Base-by-base conservation (phyloP, 2,329 filamentous ascomycete species). In the Penicillium sp. region DNA sequence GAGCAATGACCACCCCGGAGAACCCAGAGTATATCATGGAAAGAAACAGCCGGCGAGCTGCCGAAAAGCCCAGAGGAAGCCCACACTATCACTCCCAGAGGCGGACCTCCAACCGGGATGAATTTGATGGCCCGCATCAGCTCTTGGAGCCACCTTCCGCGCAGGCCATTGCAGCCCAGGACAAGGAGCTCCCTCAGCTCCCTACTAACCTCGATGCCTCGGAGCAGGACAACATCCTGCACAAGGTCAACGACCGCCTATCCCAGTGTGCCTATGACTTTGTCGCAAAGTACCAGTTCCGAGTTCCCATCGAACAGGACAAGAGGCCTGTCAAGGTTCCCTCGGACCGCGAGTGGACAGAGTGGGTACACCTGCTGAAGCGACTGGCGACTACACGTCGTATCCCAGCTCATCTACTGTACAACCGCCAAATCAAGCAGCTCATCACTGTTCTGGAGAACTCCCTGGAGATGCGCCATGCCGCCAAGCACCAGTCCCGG, bases 351-450 rank as follows among this genome's bases (percentile, higher is more conserved):
- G 91, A 94, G 73, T 95, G 91, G 91, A 93, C 90, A 43, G 91
- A 95, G 76, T 95, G 91, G 91, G 91, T 93, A 52, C 91, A 92
- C 72, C 83, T 95, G 55, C 80, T 95, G 63, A 94, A 94, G 76
- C 83, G 90, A 47, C 82, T 95, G 55, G 91, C 91, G 31, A 95
- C 91, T 32, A 94, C 93, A 77, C 84, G 91, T 62, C 86, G 91
- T 58, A 93, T 95, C 63, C 91, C 91, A 5, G 89, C 91, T 44
- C 82, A 90, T 52, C 89, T 94, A 18, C 79, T 95, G 42, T 94
- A 93, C 79, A 90, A 94, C 71, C 89, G 90, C 56, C 91, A 95
- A 76, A 95, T 95, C 76, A 94, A 93, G 77, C 90, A 94, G 74
- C 86, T 95, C 73, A 89, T 94, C 61, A 94, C 91, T 40, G 89